A percentile compares a stretch with the other conserved stretches of the same genome.
Conservation (phyloP, 257 asterid genomes). For the Penstemon newberryi region DNA sequence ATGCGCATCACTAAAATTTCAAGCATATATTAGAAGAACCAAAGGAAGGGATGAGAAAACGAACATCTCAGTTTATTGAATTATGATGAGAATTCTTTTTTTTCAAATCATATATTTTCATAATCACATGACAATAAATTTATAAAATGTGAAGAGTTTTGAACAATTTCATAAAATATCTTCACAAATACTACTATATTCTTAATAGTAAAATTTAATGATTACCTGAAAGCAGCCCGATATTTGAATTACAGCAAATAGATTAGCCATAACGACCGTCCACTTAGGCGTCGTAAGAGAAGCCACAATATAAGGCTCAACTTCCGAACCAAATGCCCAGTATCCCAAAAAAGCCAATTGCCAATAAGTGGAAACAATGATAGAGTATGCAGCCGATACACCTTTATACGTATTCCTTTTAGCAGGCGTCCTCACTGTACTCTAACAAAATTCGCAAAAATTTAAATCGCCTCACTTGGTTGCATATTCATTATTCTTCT, state of each 20-base stretch:
- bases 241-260: constrained; percentile 59
- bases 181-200: no score
- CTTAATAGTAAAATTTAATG: background rate
- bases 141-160: no score
- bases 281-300: constrained; percentile 51
- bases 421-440: constrained; percentile 48
- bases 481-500: background rate
- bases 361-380: constrained; percentile 55
- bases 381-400: constrained; percentile 51
- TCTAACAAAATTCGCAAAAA: constrained; percentile 32
- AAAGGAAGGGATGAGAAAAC: no score
- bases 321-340: constrained; percentile 67
- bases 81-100: no score
- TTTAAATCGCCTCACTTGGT: background rate
- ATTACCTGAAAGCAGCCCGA: constrained; percentile 64
- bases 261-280: constrained; percentile 57
- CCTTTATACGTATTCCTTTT: constrained; percentile 55
- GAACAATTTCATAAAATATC: no score
- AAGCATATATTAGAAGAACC: no score
- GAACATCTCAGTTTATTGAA: no score
- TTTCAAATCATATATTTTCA: no score
- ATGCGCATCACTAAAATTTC: no score
- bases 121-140: no score
- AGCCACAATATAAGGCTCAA: constrained; percentile 57
- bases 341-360: constrained; percentile 57